Evolutionary conservation across 495 filamentous ascomycete species (phyloP).

Genomic region (Annulohypoxylon nitens): DNA sequence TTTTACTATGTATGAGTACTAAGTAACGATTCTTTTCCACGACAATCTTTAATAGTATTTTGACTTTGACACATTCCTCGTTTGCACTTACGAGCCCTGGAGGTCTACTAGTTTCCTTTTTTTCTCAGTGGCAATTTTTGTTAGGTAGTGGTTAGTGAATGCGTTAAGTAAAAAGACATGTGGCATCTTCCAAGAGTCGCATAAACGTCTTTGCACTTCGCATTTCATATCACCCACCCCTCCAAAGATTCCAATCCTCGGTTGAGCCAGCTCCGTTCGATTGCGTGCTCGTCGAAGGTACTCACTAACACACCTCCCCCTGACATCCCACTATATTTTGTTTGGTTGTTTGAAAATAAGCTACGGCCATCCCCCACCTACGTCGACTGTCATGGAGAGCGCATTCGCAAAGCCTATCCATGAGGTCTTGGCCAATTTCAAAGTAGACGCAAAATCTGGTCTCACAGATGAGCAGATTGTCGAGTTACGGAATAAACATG

Average conservation of each 20-base stretch:
- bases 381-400: constrained; percentile 74
- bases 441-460: constrained; percentile 74
- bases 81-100: constrained; percentile 9
- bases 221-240: constrained; percentile 29
- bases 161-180: constrained; percentile 45
- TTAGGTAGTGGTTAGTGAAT: constrained; percentile 7
- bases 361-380: constrained; percentile 14
- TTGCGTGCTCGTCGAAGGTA: constrained; percentile 34
- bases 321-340: constrained; percentile 19
- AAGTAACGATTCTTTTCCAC: constrained; percentile 41
- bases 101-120: constrained; percentile 13
- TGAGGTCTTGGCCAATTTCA: constrained; percentile 79
- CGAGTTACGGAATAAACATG: constrained; percentile 74
- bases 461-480: constrained; percentile 78
- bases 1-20: constrained; percentile 9
- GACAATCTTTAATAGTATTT: constrained; percentile 24
- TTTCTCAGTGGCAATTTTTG: constrained; percentile 36
- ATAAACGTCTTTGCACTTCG: constrained; percentile 15
- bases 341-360: constrained; percentile 26
- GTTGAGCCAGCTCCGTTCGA: constrained; percentile 18
- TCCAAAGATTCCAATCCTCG: constrained; percentile 22
- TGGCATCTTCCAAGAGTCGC: constrained; percentile 49
- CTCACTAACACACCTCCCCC: constrained; percentile 14
- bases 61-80: constrained; percentile 31
- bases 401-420: constrained; percentile 77